Base-by-base conservation (phyloP, 345 rosid species). In the Lepidium aucheri region DNA sequence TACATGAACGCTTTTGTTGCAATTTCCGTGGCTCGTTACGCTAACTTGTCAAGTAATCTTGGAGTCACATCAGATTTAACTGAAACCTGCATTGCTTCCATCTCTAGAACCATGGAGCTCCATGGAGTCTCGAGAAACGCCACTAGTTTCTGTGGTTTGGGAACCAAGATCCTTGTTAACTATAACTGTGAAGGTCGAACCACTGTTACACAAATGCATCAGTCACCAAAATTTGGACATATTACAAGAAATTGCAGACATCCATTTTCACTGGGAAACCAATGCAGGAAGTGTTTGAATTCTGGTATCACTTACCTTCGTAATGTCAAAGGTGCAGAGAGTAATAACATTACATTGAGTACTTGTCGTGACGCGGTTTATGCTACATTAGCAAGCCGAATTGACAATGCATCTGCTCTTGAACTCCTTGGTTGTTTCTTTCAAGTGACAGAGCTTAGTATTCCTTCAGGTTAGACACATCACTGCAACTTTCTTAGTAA, bases 341-440 rank as follows among this genome's bases (percentile, higher is more conserved):
- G 20, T 54, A 63, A 86, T 51, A 93, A 90, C 68, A 24, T 88
- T 47, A 93, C 98, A 7, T 53, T 90, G 55, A 86, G 85, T 70
- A 88, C 90, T 42, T 93, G 98, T 62, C 94, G 92, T 32, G 96
- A 86, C 77, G 98, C 98, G 4, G 78, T 90, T 63, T 93, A 78
- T 53, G 81, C 77, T 60, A 77, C 97, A 40, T 78, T 93, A 50
- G 87, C 88, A 4, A 88, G 96, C 78, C 86, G 83, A 76, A 78
- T 85, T 61, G 96, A 86, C 14, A 30, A 69, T 73, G 59, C 68
- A 44, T 81, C 90, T 15, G 82, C 96, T 24, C 67, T 75, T 60
- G 78, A 81, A 58, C 74, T 90, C 1, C 97, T 96, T 52, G 61
- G 82, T 72, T 93, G 98, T 62, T 90, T 93, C 84, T 90, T 90